Base-by-base conservation (phyloP, 1,139 yeast species). In the Kazachstania sp. region DNA sequence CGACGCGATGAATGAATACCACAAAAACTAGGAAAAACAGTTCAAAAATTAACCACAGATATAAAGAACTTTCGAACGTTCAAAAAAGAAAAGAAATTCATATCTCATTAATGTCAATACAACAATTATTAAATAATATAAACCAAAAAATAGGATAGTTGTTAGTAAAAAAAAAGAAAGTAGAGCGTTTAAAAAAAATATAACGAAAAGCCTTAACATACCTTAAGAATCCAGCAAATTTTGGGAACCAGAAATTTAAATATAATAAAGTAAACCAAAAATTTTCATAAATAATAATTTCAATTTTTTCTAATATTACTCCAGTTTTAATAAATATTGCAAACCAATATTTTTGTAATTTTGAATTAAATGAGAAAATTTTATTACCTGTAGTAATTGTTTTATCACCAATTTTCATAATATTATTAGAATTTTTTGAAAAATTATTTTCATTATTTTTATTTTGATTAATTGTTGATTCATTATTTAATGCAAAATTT, bases 211-310 rank as follows among this genome's bases (percentile, higher is more conserved):
- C 11, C 29, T 15, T 15, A 20, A 49, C 54, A 51, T 51, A 51
- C 54, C 45, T 51, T 39, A 51, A 7, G 5, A 39, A 40, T 8
- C 43, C 20, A 5, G 49, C 48, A 18, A 51, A 32, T 32, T 43
- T 44, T 20, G 52, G 52, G 28, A 51, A 48, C 54, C 54, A 51
- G 37, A 49, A 43, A 39, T 51, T 51, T 28, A 49, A 16, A 34
- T 49, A 49, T 4, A 49, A 31, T 8, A 51, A 28, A 18, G 46
- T 43, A 19, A 49, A 45, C 54, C 54, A 51, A 40, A 51, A 51
- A 3, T 45, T 45, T 34, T 49, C 51, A 26, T 49, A 48, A 13
- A 45, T 13, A 15, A 35, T 42, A 3, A 39, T 12, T 39, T 50
- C 50, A n/a, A 46, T 35, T 35, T 26, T 36, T 23, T 49, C 48